Evolutionary conservation across 148 eudicot genomes (phyloP).

Genomic region (Fallopia convolvulus): DNA sequence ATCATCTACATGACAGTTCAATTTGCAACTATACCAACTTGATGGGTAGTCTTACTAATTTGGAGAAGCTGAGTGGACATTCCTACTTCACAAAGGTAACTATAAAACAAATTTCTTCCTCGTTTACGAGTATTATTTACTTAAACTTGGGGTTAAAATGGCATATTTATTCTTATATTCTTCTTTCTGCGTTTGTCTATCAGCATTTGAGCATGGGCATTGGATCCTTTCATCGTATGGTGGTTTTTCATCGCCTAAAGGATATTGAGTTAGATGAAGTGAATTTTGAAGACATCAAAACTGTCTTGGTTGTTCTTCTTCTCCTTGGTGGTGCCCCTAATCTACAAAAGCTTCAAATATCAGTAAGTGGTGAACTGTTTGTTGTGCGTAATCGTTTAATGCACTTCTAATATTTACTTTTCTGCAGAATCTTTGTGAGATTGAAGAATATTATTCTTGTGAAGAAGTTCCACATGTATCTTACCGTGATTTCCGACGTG

Average conservation of each 20-base stretch:
- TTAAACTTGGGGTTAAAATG: neutral
- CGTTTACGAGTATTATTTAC: neutral
- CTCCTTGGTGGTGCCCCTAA: conserved; percentile 66
- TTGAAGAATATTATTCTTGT: neutral
- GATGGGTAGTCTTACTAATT: conserved; percentile 55
- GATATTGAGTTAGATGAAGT: conserved; percentile 59
- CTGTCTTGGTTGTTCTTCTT: conserved; percentile 58
- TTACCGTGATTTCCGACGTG: neutral
- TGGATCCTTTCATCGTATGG: conserved; percentile 29
- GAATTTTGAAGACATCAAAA: conserved; percentile 74
- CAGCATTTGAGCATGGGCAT: conserved; percentile 79
- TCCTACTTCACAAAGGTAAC: conserved; percentile 63
- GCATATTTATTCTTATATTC: too few species aligned
- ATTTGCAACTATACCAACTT: conserved; percentile 54
- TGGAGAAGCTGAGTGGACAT: conserved; percentile 50
- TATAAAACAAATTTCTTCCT: neutral
- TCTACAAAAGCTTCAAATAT: conserved; percentile 68
- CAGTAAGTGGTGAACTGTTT: conserved; percentile 34
- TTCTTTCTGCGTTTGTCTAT: neutral
- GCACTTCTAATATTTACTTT: conserved; percentile 26
- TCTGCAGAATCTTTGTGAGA: conserved; percentile 30
- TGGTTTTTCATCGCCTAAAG: conserved; percentile 42
- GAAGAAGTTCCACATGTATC: conserved; percentile 12
- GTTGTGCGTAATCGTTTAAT: too few species aligned
- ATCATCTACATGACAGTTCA: conserved; percentile 28